These are phyloP conservation scores for Theobroma cacao DNA, from an alignment of 345 rosid species.

Conservation along the genomic window DNA sequence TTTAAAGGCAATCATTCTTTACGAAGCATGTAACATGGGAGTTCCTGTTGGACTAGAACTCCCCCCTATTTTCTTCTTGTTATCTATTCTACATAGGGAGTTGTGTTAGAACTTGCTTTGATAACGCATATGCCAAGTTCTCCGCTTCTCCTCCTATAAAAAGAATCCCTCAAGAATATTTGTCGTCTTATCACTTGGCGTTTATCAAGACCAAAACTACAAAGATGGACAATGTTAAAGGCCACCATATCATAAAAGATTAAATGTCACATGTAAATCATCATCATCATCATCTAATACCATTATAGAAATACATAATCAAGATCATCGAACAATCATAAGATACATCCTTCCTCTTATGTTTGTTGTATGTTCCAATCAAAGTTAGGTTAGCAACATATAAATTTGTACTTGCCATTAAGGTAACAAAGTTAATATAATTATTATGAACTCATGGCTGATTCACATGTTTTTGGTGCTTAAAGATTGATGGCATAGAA, in stretches of 20 bases:
- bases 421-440: too few relatives aligned
- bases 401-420: too few relatives aligned
- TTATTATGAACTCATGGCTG: too few relatives aligned
- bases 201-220: neutral
- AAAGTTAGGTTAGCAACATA: too few relatives aligned
- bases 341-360: too few relatives aligned
- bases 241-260: neutral
- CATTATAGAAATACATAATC: too few relatives aligned
- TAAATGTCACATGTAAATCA: neutral
- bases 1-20: neutral
- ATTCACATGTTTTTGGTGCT: too few relatives aligned
- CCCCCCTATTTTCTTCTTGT: neutral
- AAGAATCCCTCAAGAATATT: neutral
- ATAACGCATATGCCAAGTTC: neutral
- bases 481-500: too few relatives aligned
- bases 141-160: neutral
- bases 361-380: too few relatives aligned
- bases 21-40: neutral
- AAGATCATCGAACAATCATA: too few relatives aligned
- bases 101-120: neutral
- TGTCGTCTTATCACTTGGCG: too few relatives aligned
- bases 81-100: neutral
- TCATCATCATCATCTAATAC: neutral
- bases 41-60: neutral
- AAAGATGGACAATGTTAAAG: neutral